These are phyloP conservation scores for Mortierella sp. DNA, from an alignment of 371 early-diverging fungal species.

Conservation along the genomic window DNA sequence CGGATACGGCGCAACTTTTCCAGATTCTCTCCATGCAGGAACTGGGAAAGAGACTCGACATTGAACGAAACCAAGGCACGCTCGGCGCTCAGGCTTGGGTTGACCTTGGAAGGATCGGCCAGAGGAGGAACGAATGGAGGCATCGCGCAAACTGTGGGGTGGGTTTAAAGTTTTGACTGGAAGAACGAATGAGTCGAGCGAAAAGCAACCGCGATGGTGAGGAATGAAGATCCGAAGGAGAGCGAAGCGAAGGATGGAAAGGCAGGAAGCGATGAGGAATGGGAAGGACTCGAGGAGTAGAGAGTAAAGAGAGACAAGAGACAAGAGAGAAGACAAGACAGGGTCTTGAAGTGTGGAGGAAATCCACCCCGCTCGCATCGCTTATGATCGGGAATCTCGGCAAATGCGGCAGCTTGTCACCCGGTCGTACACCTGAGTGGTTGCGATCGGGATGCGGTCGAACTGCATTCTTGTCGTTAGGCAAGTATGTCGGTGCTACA, in stretches of 20 bases:
- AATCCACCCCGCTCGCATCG: background rate
- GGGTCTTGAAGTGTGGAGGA: background rate
- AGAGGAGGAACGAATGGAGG: slow-evolving; percentile 54
- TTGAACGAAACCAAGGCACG: slow-evolving; percentile 46
- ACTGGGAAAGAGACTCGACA: slow-evolving; percentile 32
- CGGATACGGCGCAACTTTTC: slow-evolving; percentile 28
- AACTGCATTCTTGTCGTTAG: background rate
- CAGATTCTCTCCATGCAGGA: slow-evolving; percentile 37
- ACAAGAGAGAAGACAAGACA: background rate
- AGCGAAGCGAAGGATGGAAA: background rate
- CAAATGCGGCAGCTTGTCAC: background rate
- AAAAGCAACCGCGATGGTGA: no score
- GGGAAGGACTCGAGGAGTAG: background rate
- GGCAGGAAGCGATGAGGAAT: background rate
- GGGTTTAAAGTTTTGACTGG: background rate
- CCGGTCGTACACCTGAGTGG: background rate
- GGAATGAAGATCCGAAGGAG: slow-evolving; percentile 1
- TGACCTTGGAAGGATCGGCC: slow-evolving; percentile 37
- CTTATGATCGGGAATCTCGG: background rate
- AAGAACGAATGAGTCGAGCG: no score
- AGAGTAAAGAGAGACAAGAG: slow-evolving; percentile 2
- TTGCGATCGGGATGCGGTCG: background rate
- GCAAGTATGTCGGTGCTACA: no score
- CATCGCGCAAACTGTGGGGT: slow-evolving; percentile 8
- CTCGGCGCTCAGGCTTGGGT: slow-evolving; percentile 31